Base-by-base conservation (phyloP, 1,139 yeast genomes). In the Tardiomyces digboiensis region DNA sequence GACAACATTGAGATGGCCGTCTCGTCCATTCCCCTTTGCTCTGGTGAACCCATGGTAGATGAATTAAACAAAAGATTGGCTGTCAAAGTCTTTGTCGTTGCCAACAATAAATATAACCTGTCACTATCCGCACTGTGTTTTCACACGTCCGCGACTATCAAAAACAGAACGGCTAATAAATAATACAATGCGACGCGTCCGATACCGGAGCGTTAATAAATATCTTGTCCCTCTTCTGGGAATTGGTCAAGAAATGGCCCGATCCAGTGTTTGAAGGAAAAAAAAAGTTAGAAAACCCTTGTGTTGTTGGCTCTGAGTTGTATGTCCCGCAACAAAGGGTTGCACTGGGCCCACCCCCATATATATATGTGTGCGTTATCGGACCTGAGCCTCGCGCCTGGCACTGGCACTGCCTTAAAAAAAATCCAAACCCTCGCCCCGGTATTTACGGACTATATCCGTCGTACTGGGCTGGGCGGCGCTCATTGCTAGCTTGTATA, bases 1-100 rank as follows among this genome's bases (percentile, higher is more conserved):
- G 60, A 56, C 21, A 55, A 47, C 49, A 56, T 55, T 23, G 41
- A 23, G 33, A 26, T 26, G 10, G 33, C 33, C 14, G 33, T 26
- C 33, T 26, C 33, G 10, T 26, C 33, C 8, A 4, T 26, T 5
- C 8, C 8, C 16, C 10, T n/a, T 26, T 26, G 33, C 14, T 26
- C 33, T 5, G 33, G 33, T 13, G 33, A 26, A 26, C 33, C 33
- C 33, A 26, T 26, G 33, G 14, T 26, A 3, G 33, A 26, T 3
- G 5, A 26, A 26, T 16, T 22, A 22, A 22, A 8, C 12, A 22
- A 12, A 26, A 26, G 14, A 26, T 26, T n/a, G n/a, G n/a, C n/a
- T n/a, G n/a, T n/a, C n/a, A n/a, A n/a, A n/a, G n/a, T n/a, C n/a
- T n/a, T n/a, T n/a, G n/a, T n/a, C n/a, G n/a, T n/a, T n/a, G n/a